Base-by-base conservation (phyloP, 2,329 filamentous ascomycete genomes). In the Plenodomus biglobosus region DNA sequence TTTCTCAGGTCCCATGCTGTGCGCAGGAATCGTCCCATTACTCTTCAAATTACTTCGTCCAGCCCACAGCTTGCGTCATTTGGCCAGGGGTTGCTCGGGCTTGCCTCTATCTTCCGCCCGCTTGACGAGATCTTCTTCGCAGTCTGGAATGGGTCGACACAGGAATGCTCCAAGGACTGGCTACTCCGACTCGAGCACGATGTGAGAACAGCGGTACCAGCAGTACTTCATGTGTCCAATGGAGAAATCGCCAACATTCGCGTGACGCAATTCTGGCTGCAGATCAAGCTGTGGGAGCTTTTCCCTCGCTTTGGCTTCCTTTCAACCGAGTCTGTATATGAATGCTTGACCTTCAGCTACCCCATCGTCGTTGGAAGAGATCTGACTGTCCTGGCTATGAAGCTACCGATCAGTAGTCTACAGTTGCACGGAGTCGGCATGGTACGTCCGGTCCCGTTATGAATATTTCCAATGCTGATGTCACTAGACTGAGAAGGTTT, bases 21-120 rank as follows among this genome's bases (percentile, higher is more conserved):
- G 22, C 84, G 88, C 66, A 82, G 85, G 62, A 81, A 83, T 55
- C 82, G 85, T 38, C 87, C 87, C 13, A 72, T 90, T 40, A 86
- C 86, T 35, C 77, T 92, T 6, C 85, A 86, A 66, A 80, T 86
- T 37, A 85, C 84, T 3, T 84, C 90, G 56, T 83, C 80, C 46
- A 79, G 82, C n/a, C 85, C 86, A 3, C 80, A 82, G 0, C 72
- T 84, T 34, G 76, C 76, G 34, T 83, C 87, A 71, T 46, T 84
- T 83, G 65, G 78, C 78, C 55, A 76, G 72, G 53, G 71, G 84
- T 8, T 78, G 75, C 47, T 75, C 44, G 75, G 82, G 52, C 76
- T 87, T 16, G 80, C 85, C 32, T 81, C 78, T 39, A 69, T 89
- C 0, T 89, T 85, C 70, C 79, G 80, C 8, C 81, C 82, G 1